A percentile compares a stretch with the other conserved stretches of the same genome.
Conservation (phyloP, 352 stramenopile genomes). For the Phytophthora sansomeana region DNA sequence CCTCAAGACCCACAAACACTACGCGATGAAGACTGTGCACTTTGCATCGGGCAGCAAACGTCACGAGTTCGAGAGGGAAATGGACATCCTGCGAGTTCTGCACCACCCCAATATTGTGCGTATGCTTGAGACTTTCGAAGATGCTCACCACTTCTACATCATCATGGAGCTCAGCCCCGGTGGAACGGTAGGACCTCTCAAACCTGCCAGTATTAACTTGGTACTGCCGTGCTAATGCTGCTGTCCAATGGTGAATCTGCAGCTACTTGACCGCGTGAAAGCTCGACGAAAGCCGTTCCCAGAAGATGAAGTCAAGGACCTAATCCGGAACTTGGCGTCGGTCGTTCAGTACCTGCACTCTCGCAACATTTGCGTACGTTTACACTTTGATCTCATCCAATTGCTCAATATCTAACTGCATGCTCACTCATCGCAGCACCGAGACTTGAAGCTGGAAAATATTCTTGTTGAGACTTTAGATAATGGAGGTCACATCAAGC, state of each 20-base stretch:
- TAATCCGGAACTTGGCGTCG: conserved; percentile 72
- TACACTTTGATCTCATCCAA: not conserved
- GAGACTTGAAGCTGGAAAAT: conserved; percentile 86
- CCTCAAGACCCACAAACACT: conserved; percentile 68
- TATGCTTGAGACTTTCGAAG: conserved; percentile 85
- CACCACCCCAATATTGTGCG: conserved; percentile 86
- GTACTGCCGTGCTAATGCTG: not conserved
- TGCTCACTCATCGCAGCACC: conserved; percentile 48
- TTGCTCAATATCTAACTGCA: not conserved
- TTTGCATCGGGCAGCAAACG: conserved; percentile 70
- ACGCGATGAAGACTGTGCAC: conserved; percentile 84
- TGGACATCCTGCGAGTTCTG: conserved; percentile 74
- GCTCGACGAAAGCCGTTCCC: conserved; percentile 50
- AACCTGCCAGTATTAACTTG: too few relatives aligned
- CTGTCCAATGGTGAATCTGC: not conserved
- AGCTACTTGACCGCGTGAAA: conserved; percentile 77
- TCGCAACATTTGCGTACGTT: conserved; percentile 79
- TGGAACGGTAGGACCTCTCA: conserved; percentile 49
- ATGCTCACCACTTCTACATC: conserved; percentile 82
- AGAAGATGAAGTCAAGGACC: conserved; percentile 63
- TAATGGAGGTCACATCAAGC: conserved; percentile 66
- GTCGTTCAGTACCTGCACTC: conserved; percentile 86
- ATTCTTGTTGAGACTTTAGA: conserved; percentile 74
- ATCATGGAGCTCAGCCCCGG: conserved; percentile 85
- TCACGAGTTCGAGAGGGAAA: conserved; percentile 81